A percentile compares a stretch with the other conserved stretches of the same genome.
Conservation (phyloP, 2,329 filamentous ascomycete genomes). For the Geosmithia flava region DNA sequence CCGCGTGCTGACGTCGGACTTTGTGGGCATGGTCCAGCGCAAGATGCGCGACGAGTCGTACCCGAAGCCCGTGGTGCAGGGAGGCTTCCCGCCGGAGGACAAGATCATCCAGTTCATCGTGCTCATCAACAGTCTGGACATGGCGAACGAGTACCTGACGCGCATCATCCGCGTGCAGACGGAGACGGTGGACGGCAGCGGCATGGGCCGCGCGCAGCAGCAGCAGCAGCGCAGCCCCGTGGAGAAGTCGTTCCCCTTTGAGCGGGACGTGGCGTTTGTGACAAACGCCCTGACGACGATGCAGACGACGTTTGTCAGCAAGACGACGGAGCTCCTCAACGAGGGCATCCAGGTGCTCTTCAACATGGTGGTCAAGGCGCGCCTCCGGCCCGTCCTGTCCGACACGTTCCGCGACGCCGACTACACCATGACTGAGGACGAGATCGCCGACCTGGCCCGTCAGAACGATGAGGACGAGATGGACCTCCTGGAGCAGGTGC, state of each 20-base stretch:
- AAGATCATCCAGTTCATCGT: constrained; percentile 83
- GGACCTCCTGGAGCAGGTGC: constrained; percentile 53
- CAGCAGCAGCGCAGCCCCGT: constrained; percentile 29
- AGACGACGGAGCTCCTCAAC: constrained; percentile 68
- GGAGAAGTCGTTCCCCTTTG: constrained; percentile 65
- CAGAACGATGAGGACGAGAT: constrained; percentile 42
- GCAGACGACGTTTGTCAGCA: constrained; percentile 59
- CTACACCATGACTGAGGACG: constrained; percentile 59
- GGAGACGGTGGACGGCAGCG: neutral
- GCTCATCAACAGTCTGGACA: constrained; percentile 89
- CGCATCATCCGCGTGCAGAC: constrained; percentile 64
- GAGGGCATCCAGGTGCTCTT: constrained; percentile 82
- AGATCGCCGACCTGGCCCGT: constrained; percentile 41
- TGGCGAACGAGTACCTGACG: constrained; percentile 79
- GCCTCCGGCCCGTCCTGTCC: constrained; percentile 69
- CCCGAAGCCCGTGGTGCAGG: constrained; percentile 65
- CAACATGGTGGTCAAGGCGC: constrained; percentile 73
- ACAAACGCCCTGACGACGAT: constrained; percentile 55
- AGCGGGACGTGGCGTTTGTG: constrained; percentile 60
- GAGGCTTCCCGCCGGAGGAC: constrained; percentile 75
- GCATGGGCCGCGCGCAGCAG: neutral
- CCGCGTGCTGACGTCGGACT: constrained; percentile 75
- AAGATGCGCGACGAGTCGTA: constrained; percentile 97
- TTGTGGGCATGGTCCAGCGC: constrained; percentile 91
- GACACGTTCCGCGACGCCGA: constrained; percentile 89